Percentiles rank a stretch among this genome's conserved stretches.
Evolutionary conservation across 1,139 yeast genomes (phyloP).

Genomic region (Diutina rugosa): DNA sequence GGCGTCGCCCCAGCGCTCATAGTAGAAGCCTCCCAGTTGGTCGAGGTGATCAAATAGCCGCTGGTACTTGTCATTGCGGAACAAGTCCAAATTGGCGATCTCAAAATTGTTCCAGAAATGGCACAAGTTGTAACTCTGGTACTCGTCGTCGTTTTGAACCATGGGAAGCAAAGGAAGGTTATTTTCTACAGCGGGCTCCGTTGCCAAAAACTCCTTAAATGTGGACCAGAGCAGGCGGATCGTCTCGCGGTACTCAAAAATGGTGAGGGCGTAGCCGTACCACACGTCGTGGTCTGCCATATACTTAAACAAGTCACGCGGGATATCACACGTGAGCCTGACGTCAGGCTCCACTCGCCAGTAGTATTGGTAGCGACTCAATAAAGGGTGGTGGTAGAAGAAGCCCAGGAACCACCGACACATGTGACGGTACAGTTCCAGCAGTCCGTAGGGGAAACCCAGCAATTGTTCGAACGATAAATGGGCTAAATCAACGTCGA

Average conservation of each 20-base stretch:
- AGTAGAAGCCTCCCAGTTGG: slow-evolving; percentile 74
- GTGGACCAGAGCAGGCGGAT: slow-evolving; percentile 49
- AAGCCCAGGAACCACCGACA: slow-evolving; percentile 63
- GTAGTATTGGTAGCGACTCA: slow-evolving; percentile 48
- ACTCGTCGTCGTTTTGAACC: slow-evolving; percentile 32
- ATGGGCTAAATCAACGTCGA: background rate
- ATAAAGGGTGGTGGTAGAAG: slow-evolving; percentile 41
- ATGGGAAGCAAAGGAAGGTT: slow-evolving; percentile 3
- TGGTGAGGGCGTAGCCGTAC: slow-evolving; percentile 59
- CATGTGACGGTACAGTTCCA: slow-evolving; percentile 64
- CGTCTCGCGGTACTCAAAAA: slow-evolving; percentile 44
- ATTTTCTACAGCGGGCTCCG: too few relatives aligned
- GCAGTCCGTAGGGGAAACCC: slow-evolving; percentile 48
- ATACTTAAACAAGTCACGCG: slow-evolving; percentile 50
- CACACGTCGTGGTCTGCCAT: slow-evolving; percentile 46
- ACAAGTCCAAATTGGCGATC: slow-evolving; percentile 65
- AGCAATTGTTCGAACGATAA: slow-evolving; percentile 41
- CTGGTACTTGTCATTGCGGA: slow-evolving; percentile 55
- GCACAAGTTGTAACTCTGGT: slow-evolving; percentile 61
- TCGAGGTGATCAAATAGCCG: slow-evolving; percentile 65
- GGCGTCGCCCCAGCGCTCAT: slow-evolving; percentile 96
- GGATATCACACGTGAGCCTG: slow-evolving; percentile 47
- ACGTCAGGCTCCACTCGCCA: slow-evolving; percentile 70
- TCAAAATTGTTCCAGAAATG: slow-evolving; percentile 95
- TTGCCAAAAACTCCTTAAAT: background rate